phyloP scores from a whole-genome alignment of 2,329 filamentous ascomycete genomes.

The Pyrenochaeta sp. region DNA sequence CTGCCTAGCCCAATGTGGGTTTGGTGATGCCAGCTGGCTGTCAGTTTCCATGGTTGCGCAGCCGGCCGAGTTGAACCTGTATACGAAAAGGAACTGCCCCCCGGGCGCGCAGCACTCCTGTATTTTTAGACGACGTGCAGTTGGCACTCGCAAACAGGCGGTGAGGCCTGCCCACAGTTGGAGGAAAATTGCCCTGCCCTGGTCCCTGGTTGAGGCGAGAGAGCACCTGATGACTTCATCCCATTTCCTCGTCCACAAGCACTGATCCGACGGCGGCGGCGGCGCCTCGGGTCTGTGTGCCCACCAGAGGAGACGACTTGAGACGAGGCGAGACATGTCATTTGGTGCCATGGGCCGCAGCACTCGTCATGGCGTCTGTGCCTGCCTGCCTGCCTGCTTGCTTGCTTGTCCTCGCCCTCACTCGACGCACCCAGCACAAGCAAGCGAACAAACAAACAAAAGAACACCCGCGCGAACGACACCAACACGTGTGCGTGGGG shows the following conservation, averaged over 20 bases:
- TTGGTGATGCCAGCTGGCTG: constrained; percentile 34
- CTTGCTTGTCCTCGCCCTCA: no score
- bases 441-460: neutral
- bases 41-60: constrained; percentile 23
- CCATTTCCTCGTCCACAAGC: constrained; percentile 14
- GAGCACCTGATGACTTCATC: constrained; percentile 9
- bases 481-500: constrained; percentile 14
- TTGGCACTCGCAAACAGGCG: constrained; percentile 41
- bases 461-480: constrained; percentile 9
- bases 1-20: constrained; percentile 31
- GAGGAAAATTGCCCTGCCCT: constrained; percentile 11
- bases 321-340: neutral
- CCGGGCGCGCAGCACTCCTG: constrained; percentile 19
- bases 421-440: constrained; percentile 6
- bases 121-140: constrained; percentile 39
- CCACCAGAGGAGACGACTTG: neutral
- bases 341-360: constrained; percentile 23
- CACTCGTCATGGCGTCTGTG: no score
- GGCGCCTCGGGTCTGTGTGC: constrained; percentile 18
- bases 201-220: constrained; percentile 1
- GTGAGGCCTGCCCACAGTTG: constrained; percentile 38
- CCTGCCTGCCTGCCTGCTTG: no score
- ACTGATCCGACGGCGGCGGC: constrained; percentile 17
- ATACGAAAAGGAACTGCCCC: constrained; percentile 33
- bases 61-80: constrained; percentile 35